phyloP scores from a whole-genome alignment of 2,329 filamentous ascomycete genomes.

The Remersonia thermophila region DNA sequence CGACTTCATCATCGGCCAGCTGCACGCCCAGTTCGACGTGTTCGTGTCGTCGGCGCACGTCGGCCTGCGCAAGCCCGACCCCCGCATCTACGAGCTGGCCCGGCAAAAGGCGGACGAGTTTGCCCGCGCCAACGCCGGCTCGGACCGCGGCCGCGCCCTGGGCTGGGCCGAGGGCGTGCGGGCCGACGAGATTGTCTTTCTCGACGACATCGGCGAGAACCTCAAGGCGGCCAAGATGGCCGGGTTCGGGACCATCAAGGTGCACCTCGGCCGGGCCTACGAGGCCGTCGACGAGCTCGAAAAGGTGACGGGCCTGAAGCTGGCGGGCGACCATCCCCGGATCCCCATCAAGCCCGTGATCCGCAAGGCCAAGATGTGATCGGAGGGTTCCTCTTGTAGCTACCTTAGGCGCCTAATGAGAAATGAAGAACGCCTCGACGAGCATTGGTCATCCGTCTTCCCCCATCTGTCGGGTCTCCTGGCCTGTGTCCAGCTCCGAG shows the following conservation, averaged over 20 bases:
- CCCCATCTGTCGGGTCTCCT: no score
- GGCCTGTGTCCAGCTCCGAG: no score
- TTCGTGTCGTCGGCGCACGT: conserved; percentile 81
- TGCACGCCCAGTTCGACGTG: conserved; percentile 65
- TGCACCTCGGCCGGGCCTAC: conserved; percentile 62
- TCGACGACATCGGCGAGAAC: conserved; percentile 93
- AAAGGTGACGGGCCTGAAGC: conserved; percentile 52
- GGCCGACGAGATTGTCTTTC: conserved; percentile 63
- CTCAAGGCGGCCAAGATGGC: conserved; percentile 62
- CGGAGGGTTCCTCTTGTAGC: no score
- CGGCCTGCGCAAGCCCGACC: conserved; percentile 77
- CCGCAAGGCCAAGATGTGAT: conserved; percentile 15
- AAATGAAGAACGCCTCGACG: no score
- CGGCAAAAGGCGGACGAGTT: conserved; percentile 53
- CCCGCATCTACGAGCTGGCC: conserved; percentile 65
- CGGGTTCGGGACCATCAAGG: conserved; percentile 77
- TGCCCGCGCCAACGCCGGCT: conserved; percentile 37
- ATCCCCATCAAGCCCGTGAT: conserved; percentile 30
- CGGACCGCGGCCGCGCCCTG: conserved; percentile 25
- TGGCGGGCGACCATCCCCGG: conserved; percentile 44
- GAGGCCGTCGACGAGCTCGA: conserved; percentile 79
- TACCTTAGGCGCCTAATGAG: no score
- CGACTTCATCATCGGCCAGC: conserved; percentile 37
- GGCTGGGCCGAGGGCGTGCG: conserved; percentile 42
- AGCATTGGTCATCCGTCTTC: no score